Percentiles rank a stretch among this genome's conserved stretches.
phyloP scores from a whole-genome alignment of 202 grass and related monocot species.

The Elaeis oleifera region DNA sequence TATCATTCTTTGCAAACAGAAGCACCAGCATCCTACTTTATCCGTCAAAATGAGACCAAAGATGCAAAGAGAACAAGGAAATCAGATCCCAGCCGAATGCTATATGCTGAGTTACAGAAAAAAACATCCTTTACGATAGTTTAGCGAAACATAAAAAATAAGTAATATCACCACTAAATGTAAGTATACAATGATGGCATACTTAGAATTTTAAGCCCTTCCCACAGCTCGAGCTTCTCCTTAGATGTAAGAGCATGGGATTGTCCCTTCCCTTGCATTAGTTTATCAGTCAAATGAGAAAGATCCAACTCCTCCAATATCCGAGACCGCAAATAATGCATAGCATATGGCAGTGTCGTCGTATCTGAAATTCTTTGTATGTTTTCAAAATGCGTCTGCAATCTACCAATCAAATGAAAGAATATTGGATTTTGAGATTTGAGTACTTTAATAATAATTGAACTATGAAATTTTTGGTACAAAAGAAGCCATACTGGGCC shows the following conservation, averaged over 20 bases:
- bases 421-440: neutral
- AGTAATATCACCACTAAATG: too few relatives aligned
- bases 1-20: neutral
- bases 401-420: slow-evolving; percentile 25
- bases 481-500: slow-evolving; percentile 51
- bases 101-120: too few relatives aligned
- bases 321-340: slow-evolving; percentile 65
- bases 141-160: too few relatives aligned
- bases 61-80: too few relatives aligned
- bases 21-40: neutral
- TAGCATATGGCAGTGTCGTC: slow-evolving; percentile 71
- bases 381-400: slow-evolving; percentile 78
- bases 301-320: slow-evolving; percentile 65
- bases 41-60: too few relatives aligned
- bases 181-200: slow-evolving; percentile 21
- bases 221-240: slow-evolving; percentile 74
- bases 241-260: slow-evolving; percentile 28
- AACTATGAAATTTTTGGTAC: neutral
- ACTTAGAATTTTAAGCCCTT: slow-evolving; percentile 85
- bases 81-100: too few relatives aligned
- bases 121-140: too few relatives aligned
- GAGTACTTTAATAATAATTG: too few relatives aligned
- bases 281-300: slow-evolving; percentile 68
- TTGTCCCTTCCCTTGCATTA: slow-evolving; percentile 73
- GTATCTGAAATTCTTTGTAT: slow-evolving; percentile 76